These are phyloP conservation scores for Didymosphaeria variabile DNA, from an alignment of 2,329 filamentous ascomycete species.

Conservation along the genomic window DNA sequence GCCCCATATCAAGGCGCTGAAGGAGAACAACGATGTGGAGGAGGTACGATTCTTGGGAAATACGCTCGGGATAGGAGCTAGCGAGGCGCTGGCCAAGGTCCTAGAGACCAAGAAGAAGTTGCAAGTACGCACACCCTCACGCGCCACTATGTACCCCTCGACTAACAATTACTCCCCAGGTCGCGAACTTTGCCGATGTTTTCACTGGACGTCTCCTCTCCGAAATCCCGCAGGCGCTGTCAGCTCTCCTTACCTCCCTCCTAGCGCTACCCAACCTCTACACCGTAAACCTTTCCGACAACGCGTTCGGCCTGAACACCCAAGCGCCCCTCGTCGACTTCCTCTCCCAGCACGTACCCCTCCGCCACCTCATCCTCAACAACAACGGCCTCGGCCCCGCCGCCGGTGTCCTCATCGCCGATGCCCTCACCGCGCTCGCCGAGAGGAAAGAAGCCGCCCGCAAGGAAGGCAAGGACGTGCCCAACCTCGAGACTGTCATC, in stretches of 20 bases:
- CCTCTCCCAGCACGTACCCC: slow-evolving; percentile 83
- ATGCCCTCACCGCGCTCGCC: slow-evolving; percentile 84
- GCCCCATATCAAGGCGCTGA: slow-evolving; percentile 79
- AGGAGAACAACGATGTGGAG: slow-evolving; percentile 76
- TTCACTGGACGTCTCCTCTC: slow-evolving; percentile 93
- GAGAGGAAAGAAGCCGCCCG: slow-evolving; percentile 82
- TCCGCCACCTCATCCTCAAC: slow-evolving; percentile 95
- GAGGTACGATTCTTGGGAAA: slow-evolving; percentile 90
- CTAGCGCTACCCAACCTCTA: slow-evolving; percentile 85
- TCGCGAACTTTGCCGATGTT: slow-evolving; percentile 94
- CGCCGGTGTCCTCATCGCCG: slow-evolving; percentile 86
- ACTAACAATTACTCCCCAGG: slow-evolving; percentile 52
- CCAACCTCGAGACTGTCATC: slow-evolving; percentile 92
- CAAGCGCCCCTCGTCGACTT: slow-evolving; percentile 93
- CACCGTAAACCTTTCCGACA: slow-evolving; percentile 96
- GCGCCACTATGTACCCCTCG: background rate
- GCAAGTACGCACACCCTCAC: slow-evolving; percentile 60
- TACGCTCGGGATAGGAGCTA: slow-evolving; percentile 89
- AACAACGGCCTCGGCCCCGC: slow-evolving; percentile 97
- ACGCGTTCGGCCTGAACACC: slow-evolving; percentile 96
- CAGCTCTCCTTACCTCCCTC: slow-evolving; percentile 83
- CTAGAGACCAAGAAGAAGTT: slow-evolving; percentile 85
- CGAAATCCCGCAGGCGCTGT: slow-evolving; percentile 92
- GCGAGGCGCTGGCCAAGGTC: slow-evolving; percentile 82
- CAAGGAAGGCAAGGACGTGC: slow-evolving; percentile 75